Evolutionary conservation across 768 basidiomycete species (phyloP).

Genomic region (Agaricus bisporus): DNA sequence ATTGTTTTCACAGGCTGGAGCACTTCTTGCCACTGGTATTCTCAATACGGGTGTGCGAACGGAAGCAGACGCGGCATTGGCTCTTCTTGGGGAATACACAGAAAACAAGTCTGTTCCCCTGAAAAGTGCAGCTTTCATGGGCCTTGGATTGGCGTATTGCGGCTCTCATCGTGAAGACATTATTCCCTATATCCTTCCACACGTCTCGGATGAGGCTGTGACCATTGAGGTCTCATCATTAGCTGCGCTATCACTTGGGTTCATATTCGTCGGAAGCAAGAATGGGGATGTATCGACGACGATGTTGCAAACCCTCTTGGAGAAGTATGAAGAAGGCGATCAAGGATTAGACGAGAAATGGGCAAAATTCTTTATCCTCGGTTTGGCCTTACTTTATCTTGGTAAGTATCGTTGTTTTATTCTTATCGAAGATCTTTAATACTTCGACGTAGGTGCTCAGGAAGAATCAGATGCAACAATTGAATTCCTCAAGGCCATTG

Average conservation of each 20-base stretch:
- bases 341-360: constrained; percentile 86
- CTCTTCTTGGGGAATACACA: constrained; percentile 84
- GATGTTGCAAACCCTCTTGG: constrained; percentile 90
- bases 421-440: no score
- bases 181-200: constrained; percentile 68
- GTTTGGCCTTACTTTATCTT: constrained; percentile 84
- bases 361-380: constrained; percentile 86
- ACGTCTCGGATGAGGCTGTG: constrained; percentile 71
- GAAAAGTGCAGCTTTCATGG: constrained; percentile 85
- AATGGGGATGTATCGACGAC: constrained; percentile 88
- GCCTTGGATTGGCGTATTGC: constrained; percentile 89
- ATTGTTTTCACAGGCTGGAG: constrained; percentile 58
- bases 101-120: constrained; percentile 81
- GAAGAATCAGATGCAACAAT: constrained; percentile 92
- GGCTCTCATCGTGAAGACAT: constrained; percentile 92
- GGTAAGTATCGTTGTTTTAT: constrained; percentile 41
- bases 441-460: constrained; percentile 60
- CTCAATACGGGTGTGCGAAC: constrained; percentile 85
- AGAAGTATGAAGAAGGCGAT: constrained; percentile 56
- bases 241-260: constrained; percentile 84
- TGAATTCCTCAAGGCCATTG: constrained; percentile 88
- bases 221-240: constrained; percentile 88
- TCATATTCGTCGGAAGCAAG: constrained; percentile 92
- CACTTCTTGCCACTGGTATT: constrained; percentile 90
- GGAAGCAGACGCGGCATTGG: constrained; percentile 89